A percentile compares a stretch with the other conserved stretches of the same genome.
Evolutionary conservation across 2,329 filamentous ascomycete genomes (phyloP).

Genomic region (Aspergillus oerlinghausenensis): DNA sequence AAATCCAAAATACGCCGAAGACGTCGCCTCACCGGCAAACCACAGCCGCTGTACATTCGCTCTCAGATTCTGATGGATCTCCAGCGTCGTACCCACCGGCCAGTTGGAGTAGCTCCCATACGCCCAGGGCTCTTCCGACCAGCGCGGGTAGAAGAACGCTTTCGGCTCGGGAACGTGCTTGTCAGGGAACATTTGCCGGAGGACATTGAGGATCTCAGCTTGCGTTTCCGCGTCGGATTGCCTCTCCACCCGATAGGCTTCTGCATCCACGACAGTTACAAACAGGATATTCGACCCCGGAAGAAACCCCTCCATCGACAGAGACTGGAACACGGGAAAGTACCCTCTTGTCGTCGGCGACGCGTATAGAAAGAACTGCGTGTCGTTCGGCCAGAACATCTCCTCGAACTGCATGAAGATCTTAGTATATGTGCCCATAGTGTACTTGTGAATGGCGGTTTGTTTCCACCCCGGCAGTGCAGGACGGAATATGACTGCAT

Average conservation of each 20-base stretch:
- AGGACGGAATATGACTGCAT: conserved; percentile 55
- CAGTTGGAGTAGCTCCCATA: conserved; percentile 66
- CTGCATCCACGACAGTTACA: conserved; percentile 55
- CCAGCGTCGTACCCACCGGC: conserved; percentile 58
- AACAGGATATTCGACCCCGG: conserved; percentile 62
- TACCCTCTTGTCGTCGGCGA: conserved; percentile 45
- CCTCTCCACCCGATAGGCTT: conserved; percentile 56
- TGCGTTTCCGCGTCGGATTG: conserved; percentile 57
- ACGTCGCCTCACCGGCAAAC: conserved; percentile 63
- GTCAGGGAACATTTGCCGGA: conserved; percentile 60
- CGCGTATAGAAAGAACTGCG: conserved; percentile 51
- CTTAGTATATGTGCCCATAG: conserved; percentile 69
- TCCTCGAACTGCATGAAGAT: conserved; percentile 65
- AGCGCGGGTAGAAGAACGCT: conserved; percentile 58
- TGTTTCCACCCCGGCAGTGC: conserved; percentile 61
- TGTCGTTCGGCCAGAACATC: conserved; percentile 58
- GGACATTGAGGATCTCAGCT: conserved; percentile 52
- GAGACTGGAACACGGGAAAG: conserved; percentile 61
- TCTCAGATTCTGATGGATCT: conserved; percentile 63
- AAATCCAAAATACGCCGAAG: conserved; percentile 60
- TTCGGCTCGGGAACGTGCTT: conserved; percentile 54
- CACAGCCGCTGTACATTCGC: conserved; percentile 58
- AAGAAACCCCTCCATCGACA: conserved; percentile 54
- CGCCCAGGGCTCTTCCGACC: conserved; percentile 48
- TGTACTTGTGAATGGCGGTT: conserved; percentile 58